phyloP scores from a whole-genome alignment of 1,284 basidiomycete genomes.

The Cryptococcus floricola region DNA sequence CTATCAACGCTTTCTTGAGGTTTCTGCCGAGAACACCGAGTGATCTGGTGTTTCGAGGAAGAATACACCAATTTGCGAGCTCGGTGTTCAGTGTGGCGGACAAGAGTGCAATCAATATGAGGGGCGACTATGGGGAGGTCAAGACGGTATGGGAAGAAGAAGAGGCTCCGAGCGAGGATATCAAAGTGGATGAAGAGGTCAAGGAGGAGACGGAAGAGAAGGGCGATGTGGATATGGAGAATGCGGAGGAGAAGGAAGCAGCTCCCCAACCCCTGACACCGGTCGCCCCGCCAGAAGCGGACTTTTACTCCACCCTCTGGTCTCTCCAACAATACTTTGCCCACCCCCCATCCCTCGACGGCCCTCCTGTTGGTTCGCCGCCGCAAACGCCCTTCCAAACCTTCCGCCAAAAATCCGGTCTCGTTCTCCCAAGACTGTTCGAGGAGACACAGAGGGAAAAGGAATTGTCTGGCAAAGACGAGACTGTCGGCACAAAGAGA shows the following conservation, averaged over 20 bases:
- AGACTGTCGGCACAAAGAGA: constrained; percentile 22
- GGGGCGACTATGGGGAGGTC: constrained; percentile 41
- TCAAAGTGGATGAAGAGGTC: constrained; percentile 7
- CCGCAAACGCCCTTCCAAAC: constrained; percentile 30
- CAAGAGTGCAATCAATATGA: constrained; percentile 45
- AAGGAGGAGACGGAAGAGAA: constrained; percentile 19
- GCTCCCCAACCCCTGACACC: neutral
- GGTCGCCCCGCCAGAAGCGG: constrained; percentile 9
- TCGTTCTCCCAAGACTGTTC: constrained; percentile 38
- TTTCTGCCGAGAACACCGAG: constrained; percentile 37
- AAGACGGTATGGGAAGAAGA: constrained; percentile 40
- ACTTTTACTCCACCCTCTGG: constrained; percentile 48
- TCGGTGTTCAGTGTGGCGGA: constrained; percentile 41
- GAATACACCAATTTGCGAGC: constrained; percentile 43
- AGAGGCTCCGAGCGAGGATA: neutral
- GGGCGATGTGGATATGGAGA: constrained; percentile 4
- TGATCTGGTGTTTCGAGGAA: constrained; percentile 40
- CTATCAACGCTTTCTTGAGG: constrained; percentile 43
- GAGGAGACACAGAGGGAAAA: constrained; percentile 39
- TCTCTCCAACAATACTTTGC: constrained; percentile 47
- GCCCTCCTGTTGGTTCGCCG: constrained; percentile 22
- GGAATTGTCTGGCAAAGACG: constrained; percentile 30
- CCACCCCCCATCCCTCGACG: constrained; percentile 40
- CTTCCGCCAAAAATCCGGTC: constrained; percentile 38
- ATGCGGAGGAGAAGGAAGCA: constrained; percentile 7